A percentile compares a stretch with the other conserved stretches of the same genome.
Evolutionary conservation across 2,329 filamentous ascomycete genomes (phyloP).

Genomic region (Septoria petroselini): DNA sequence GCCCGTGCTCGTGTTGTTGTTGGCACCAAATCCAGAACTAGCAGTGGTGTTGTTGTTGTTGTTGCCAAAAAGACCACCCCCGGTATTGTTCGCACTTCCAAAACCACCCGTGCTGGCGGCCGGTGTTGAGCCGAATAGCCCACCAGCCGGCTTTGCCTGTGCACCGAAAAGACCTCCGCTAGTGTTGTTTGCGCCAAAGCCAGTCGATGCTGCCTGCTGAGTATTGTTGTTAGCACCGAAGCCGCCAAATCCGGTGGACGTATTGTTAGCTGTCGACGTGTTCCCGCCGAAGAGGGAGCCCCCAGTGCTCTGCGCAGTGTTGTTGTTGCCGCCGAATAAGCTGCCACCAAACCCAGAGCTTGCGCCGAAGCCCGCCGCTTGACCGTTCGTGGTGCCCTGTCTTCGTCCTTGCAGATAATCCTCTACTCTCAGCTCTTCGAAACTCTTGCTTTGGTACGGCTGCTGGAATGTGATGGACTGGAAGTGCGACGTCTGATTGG

Average conservation of each 20-base stretch:
- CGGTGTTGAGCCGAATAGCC: conserved; percentile 25
- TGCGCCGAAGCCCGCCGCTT: conserved; percentile 76
- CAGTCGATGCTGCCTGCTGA: conserved; percentile 28
- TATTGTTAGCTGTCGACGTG: conserved; percentile 21
- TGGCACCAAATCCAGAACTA: conserved; percentile 16
- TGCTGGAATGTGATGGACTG: conserved; percentile 78
- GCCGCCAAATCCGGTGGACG: conserved; percentile 42
- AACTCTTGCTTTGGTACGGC: conserved; percentile 82
- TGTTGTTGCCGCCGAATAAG: conserved; percentile 38
- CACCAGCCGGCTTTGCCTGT: conserved; percentile 33
- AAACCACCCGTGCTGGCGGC: conserved; percentile 24
- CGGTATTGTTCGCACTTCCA: conserved; percentile 23
- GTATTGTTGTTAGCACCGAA: conserved; percentile 44
- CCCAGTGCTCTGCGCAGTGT: conserved; percentile 30
- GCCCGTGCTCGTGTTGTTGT: conserved; percentile 17
- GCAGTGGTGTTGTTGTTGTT: conserved; percentile 20
- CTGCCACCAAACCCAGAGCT: conserved; percentile 51
- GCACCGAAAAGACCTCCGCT: conserved; percentile 35
- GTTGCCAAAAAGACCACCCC: conserved; percentile 24
- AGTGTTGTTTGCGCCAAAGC: conserved; percentile 38
- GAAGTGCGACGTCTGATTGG: conserved; percentile 61
- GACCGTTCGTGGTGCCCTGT: conserved; percentile 76
- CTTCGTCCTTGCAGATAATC: conserved; percentile 87
- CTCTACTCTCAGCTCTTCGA: conserved; percentile 64
- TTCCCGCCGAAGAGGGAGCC: conserved; percentile 42